Percentiles rank a stretch among this genome's conserved stretches.
phyloP scores from a whole-genome alignment of 441 rosid genomes.

The Pelargonium australe region DNA sequence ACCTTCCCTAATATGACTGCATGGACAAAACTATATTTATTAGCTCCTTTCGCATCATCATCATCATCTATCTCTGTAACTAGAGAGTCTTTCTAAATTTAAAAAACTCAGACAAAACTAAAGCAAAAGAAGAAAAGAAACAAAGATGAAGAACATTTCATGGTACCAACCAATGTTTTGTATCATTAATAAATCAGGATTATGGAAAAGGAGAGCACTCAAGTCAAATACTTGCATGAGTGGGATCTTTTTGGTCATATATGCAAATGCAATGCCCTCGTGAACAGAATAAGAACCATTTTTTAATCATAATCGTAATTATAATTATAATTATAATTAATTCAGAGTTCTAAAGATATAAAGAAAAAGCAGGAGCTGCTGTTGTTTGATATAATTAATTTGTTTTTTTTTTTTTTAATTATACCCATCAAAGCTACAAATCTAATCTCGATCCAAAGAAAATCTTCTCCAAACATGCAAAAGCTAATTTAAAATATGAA shows the following conservation, averaged over 20 bases:
- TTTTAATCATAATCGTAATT: neutral
- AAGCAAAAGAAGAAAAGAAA: neutral
- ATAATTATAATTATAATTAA: neutral
- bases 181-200: too few species aligned
- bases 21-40: neutral
- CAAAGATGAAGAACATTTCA: conserved; percentile 2
- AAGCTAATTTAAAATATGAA: too few species aligned
- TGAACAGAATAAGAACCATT: conserved; percentile 23
- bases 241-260: neutral
- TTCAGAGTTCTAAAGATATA: conserved; percentile 17
- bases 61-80: neutral
- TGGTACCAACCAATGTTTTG: neutral
- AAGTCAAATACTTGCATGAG: conserved; percentile 3
- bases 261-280: conserved; percentile 7
- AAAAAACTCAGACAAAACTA: neutral
- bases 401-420: too few species aligned
- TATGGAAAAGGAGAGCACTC: neutral
- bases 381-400: neutral
- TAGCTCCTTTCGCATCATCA: neutral
- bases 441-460: conserved; percentile 16
- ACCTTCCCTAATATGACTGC: neutral
- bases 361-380: conserved; percentile 13
- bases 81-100: neutral
- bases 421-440: conserved; percentile 19
- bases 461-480: conserved; percentile 17